Conservation (phyloP, 257 asterid species). For the Misopates orontium region DNA sequence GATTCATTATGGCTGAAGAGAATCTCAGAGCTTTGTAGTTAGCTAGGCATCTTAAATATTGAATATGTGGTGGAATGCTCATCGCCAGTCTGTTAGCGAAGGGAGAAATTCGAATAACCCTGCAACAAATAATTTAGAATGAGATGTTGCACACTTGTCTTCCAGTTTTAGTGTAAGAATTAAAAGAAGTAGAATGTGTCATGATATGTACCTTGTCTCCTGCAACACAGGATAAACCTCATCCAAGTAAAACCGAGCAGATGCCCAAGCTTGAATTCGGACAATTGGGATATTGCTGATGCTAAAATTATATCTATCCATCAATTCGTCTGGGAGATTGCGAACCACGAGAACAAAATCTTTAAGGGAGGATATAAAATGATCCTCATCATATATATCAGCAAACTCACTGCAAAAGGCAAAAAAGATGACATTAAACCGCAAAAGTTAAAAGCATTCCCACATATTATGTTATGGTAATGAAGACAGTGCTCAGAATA, state of each 20-base stretch:
- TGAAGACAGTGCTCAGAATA: background rate
- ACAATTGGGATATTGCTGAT: conserved; percentile 61
- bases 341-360: conserved; percentile 59
- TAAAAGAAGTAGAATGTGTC: no score
- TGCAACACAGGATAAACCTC: conserved; percentile 69
- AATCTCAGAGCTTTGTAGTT: conserved; percentile 83
- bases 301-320: conserved; percentile 65
- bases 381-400: conserved; percentile 81
- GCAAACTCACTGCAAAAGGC: conserved; percentile 58
- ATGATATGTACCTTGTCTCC: conserved; percentile 56
- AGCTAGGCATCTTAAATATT: conserved; percentile 69
- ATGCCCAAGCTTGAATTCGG: conserved; percentile 76
- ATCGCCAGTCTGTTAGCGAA: conserved; percentile 82
- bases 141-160: no score
- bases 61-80: conserved; percentile 70
- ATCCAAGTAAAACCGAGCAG: conserved; percentile 66
- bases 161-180: no score
- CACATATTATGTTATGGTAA: background rate
- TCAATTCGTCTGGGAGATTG: conserved; percentile 63
- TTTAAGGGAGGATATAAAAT: conserved; percentile 64
- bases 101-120: conserved; percentile 78
- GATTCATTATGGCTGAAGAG: conserved; percentile 58
- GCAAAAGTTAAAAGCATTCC: background rate
- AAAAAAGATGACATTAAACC: conserved; percentile 15
- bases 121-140: conserved; percentile 49